A percentile compares a stretch with the other conserved stretches of the same genome.
phyloP scores from a whole-genome alignment of 1,284 basidiomycete species.

The Ustilago vetiveriae region DNA sequence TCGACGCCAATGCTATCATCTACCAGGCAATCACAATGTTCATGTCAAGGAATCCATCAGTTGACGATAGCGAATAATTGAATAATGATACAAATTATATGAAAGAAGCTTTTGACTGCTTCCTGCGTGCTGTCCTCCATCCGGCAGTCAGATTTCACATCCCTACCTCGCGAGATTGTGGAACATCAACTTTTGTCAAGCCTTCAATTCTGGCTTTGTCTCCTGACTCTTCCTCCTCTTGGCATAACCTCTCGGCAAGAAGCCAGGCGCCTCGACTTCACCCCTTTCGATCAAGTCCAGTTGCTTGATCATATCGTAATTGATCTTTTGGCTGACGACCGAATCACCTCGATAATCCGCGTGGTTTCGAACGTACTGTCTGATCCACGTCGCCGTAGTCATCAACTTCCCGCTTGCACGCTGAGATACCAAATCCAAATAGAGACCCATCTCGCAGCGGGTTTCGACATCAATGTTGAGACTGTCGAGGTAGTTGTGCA shows the following conservation, averaged over 20 bases:
- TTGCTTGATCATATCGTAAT: constrained; percentile 89
- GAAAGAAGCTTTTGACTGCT: no score
- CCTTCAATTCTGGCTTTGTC: constrained; percentile 36
- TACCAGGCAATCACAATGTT: no score
- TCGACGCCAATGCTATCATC: no score
- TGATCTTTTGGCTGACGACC: constrained; percentile 87
- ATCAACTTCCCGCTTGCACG: constrained; percentile 88
- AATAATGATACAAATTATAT: constrained; percentile 1
- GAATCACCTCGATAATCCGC: constrained; percentile 91
- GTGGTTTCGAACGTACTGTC: constrained; percentile 87
- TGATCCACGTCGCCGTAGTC: constrained; percentile 92
- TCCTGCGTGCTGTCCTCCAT: no score
- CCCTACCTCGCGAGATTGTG: no score
- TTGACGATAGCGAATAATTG: background rate
- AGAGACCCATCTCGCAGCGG: constrained; percentile 74
- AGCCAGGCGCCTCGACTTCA: constrained; percentile 57
- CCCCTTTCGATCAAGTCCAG: constrained; percentile 80
- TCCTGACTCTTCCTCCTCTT: constrained; percentile 38
- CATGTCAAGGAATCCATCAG: no score
- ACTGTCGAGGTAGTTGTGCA: constrained; percentile 86
- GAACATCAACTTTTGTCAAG: no score
- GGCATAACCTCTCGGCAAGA: constrained; percentile 63
- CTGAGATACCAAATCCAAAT: constrained; percentile 66
- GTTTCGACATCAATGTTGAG: constrained; percentile 79
- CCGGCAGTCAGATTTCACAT: no score